Percentiles rank a stretch among this genome's conserved stretches.
phyloP scores from a whole-genome alignment of 2,329 filamentous ascomycete species.

The Aschersonia sp. region DNA sequence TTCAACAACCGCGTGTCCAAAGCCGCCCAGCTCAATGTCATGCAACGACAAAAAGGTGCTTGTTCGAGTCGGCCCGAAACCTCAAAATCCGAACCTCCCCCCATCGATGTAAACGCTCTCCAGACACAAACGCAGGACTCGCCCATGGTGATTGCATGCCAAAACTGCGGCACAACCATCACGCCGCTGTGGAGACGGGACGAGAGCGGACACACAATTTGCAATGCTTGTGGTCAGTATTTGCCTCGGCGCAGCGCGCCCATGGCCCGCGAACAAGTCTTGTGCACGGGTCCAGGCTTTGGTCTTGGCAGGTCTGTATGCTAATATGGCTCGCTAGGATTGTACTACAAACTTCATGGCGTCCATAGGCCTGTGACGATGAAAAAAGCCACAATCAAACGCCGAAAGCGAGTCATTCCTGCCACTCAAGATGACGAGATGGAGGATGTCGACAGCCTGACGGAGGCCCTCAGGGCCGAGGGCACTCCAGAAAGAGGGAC shows the following conservation, averaged over 20 bases:
- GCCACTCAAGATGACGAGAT: conserved; percentile 41
- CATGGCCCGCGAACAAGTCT: not conserved
- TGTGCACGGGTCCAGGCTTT: no score
- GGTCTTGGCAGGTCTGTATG: not conserved
- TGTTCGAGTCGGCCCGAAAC: conserved; percentile 14
- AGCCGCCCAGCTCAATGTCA: conserved; percentile 54
- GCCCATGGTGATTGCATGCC: conserved; percentile 64
- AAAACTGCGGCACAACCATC: conserved; percentile 93
- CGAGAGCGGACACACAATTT: conserved; percentile 90
- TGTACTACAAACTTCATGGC: conserved; percentile 94
- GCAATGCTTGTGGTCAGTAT: conserved; percentile 85
- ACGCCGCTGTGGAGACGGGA: conserved; percentile 93
- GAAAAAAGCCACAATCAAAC: conserved; percentile 97
- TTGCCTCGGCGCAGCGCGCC: not conserved
- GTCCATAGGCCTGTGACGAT: conserved; percentile 90
- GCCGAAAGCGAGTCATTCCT: conserved; percentile 85
- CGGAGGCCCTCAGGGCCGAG: conserved; percentile 21
- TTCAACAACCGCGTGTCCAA: conserved; percentile 96
- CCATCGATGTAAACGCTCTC: conserved; percentile 19
- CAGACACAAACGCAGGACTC: conserved; percentile 16
- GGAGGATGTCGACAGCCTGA: conserved; percentile 33
- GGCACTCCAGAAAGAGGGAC: conserved; percentile 35
- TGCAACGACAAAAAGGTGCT: conserved; percentile 26
- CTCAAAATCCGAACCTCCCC: conserved; percentile 13
- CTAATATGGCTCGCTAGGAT: conserved; percentile 35